Evolutionary conservation across 1,284 basidiomycete species (phyloP).

Genomic region (Ganoderma sinense): DNA sequence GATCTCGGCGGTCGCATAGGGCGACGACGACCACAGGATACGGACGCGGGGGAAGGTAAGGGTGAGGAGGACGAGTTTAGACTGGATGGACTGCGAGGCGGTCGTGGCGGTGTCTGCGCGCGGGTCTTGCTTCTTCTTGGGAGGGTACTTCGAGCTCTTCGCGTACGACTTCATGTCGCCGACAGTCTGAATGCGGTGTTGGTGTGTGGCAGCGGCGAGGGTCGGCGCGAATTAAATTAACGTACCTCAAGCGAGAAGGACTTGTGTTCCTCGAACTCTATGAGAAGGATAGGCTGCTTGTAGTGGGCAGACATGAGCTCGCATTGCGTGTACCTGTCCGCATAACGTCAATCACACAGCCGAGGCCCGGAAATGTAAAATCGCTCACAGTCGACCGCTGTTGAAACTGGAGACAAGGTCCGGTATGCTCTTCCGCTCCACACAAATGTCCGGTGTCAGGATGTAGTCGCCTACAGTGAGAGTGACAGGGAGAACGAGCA

Average conservation of each 20-base stretch:
- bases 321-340: constrained; percentile 79
- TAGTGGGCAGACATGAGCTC: constrained; percentile 97
- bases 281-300: constrained; percentile 91
- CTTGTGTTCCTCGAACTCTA: constrained; percentile 98
- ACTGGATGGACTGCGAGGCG: constrained; percentile 69
- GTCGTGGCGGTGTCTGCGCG: constrained; percentile 49
- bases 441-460: constrained; percentile 90
- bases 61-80: constrained; percentile 90
- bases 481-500: constrained; percentile 89
- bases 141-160: constrained; percentile 62
- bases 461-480: constrained; percentile 97
- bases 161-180: constrained; percentile 69
- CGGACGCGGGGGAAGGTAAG: constrained; percentile 91
- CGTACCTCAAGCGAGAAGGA: constrained; percentile 89
- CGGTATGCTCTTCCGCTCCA: constrained; percentile 83
- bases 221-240: neutral
- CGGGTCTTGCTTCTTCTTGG: constrained; percentile 56
- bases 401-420: constrained; percentile 94
- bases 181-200: constrained; percentile 49
- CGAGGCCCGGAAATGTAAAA: neutral
- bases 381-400: constrained; percentile 87
- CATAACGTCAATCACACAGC: neutral
- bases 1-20: constrained; percentile 91
- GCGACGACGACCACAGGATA: constrained; percentile 97
- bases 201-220: neutral